Evolutionary conservation across 768 basidiomycete species (phyloP).

Genomic region (Symmetrospora coprosmae): DNA sequence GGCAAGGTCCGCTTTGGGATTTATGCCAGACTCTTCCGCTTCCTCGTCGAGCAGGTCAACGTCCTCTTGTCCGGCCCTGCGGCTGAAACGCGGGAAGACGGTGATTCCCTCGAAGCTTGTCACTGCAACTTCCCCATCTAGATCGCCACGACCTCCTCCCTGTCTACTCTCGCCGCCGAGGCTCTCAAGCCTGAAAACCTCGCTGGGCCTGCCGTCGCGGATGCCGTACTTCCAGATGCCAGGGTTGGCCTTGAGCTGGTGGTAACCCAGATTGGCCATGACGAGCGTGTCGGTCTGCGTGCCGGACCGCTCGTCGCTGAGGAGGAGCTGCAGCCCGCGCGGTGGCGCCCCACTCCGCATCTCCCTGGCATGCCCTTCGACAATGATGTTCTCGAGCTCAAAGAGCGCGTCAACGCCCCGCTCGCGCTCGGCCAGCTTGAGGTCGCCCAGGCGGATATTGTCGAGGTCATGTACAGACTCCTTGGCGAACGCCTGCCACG

Average conservation of each 20-base stretch:
- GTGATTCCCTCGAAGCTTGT: slow-evolving; percentile 84
- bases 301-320: slow-evolving; percentile 40
- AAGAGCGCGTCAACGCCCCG: slow-evolving; percentile 60
- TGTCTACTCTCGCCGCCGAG: slow-evolving; percentile 81
- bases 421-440: slow-evolving; percentile 46
- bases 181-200: slow-evolving; percentile 69
- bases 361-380: slow-evolving; percentile 90
- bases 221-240: slow-evolving; percentile 75
- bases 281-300: slow-evolving; percentile 49
- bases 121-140: slow-evolving; percentile 45
- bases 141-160: slow-evolving; percentile 50
- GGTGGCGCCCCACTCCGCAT: slow-evolving; percentile 52
- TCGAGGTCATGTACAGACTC: slow-evolving; percentile 84
- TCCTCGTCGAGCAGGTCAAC: slow-evolving; percentile 57
- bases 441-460: slow-evolving; percentile 69
- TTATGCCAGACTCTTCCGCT: background rate
- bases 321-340: slow-evolving; percentile 78
- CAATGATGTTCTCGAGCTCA: slow-evolving; percentile 74
- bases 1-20: background rate
- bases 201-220: slow-evolving; percentile 60
- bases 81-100: slow-evolving; percentile 61
- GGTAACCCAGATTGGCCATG: slow-evolving; percentile 85
- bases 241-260: slow-evolving; percentile 87
- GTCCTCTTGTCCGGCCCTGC: slow-evolving; percentile 60
- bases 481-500: slow-evolving; percentile 86